Conservation (phyloP, 176 grass and related monocot genomes). For the Elaeis guineensis region DNA sequence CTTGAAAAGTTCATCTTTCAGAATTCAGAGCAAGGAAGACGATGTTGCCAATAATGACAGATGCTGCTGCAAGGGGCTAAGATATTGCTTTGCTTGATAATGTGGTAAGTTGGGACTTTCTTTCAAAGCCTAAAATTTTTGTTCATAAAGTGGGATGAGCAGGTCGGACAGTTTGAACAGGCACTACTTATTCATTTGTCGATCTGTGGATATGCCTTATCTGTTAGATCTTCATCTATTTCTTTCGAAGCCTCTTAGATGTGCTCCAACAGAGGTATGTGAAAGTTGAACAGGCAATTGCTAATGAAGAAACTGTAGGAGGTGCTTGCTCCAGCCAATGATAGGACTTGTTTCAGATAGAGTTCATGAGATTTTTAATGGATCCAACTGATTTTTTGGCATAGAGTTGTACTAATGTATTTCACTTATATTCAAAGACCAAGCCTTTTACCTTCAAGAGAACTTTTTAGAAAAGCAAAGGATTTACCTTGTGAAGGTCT, state of each 20-base stretch:
- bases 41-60: slow-evolving; percentile 91
- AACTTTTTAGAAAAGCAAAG: slow-evolving; percentile 69
- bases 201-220: slow-evolving; percentile 67
- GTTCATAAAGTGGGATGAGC: slow-evolving; percentile 84
- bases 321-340: slow-evolving; percentile 72
- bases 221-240: slow-evolving; percentile 92
- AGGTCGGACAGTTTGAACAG: slow-evolving; percentile 66
- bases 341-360: slow-evolving; percentile 82
- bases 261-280: slow-evolving; percentile 63
- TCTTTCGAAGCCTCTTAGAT: slow-evolving; percentile 72
- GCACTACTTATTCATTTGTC: slow-evolving; percentile 87
- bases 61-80: slow-evolving; percentile 87
- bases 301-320: slow-evolving; percentile 61
- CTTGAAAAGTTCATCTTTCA: slow-evolving; percentile 72
- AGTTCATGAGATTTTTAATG: slow-evolving; percentile 62
- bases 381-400: slow-evolving; percentile 49
- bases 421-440: slow-evolving; percentile 65
- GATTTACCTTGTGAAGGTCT: slow-evolving; percentile 82
- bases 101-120: slow-evolving; percentile 94
- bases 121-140: slow-evolving; percentile 88
- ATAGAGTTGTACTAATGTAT: slow-evolving; percentile 78
- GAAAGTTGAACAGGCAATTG: slow-evolving; percentile 61
- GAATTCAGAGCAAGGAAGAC: slow-evolving; percentile 76
- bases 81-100: slow-evolving; percentile 98
- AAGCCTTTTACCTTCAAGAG: slow-evolving; percentile 59